A percentile compares a stretch with the other conserved stretches of the same genome.
These are phyloP conservation scores for Podila verticillata DNA, from an alignment of 192 early-diverging fungal genomes.

Conservation along the genomic window DNA sequence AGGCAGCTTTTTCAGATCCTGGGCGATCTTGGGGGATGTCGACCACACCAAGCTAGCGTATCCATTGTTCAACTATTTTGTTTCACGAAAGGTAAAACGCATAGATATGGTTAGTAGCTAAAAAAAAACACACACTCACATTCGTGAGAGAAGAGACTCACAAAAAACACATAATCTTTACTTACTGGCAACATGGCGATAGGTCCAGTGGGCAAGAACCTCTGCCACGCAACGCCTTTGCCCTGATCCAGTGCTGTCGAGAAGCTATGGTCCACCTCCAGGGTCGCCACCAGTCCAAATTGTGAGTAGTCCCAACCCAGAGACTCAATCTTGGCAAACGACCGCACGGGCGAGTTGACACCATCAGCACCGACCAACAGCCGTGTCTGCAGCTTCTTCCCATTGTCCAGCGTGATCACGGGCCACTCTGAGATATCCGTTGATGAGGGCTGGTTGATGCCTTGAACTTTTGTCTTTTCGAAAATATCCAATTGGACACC, in stretches of 20 bases:
- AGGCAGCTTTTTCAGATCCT: constrained; percentile 70
- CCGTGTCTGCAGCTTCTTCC: constrained; percentile 69
- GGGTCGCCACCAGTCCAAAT: constrained; percentile 88
- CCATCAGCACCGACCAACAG: constrained; percentile 95
- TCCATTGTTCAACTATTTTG: constrained; percentile 62
- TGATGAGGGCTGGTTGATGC: constrained; percentile 17
- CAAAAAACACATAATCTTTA: neutral
- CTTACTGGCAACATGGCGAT: constrained; percentile 92
- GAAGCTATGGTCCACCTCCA: constrained; percentile 72
- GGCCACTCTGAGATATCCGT: constrained; percentile 75
- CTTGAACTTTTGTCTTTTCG: constrained; percentile 73
- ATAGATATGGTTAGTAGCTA: neutral
- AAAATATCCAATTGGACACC: constrained; percentile 68
- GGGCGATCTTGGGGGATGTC: constrained; percentile 69
- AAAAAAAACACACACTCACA: too few species aligned
- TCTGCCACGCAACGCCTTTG: constrained; percentile 79
- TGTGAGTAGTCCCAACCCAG: constrained; percentile 90
- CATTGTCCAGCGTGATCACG: constrained; percentile 71
- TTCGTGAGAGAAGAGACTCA: constrained; percentile 3
- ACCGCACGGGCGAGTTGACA: constrained; percentile 84
- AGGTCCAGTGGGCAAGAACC: constrained; percentile 94
- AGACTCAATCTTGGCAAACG: constrained; percentile 81
- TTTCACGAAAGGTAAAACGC: neutral
- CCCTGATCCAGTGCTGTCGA: constrained; percentile 55
- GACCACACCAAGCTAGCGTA: constrained; percentile 94